Percentiles rank a stretch among this genome's conserved stretches.
Evolutionary conservation across 768 basidiomycete genomes (phyloP).

Genomic region (Trametes cinnabarina): DNA sequence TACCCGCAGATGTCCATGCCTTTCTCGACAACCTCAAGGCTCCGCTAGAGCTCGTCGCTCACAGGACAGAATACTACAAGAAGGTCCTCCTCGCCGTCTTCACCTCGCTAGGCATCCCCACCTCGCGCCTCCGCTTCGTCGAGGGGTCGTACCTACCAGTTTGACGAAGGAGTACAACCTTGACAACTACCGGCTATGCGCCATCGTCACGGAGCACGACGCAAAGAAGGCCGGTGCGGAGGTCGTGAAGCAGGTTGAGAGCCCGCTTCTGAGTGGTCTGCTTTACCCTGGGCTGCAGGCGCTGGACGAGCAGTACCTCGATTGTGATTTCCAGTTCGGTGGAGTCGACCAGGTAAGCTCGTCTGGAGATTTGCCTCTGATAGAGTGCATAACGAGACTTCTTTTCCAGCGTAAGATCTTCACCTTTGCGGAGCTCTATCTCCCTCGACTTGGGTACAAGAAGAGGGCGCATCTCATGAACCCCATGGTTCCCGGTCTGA

Average conservation of each 20-base stretch:
- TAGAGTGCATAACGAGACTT: not conserved
- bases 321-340: slow-evolving; percentile 95
- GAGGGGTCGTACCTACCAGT: slow-evolving; percentile 92
- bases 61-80: slow-evolving; percentile 90
- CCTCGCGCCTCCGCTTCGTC: slow-evolving; percentile 77
- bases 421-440: slow-evolving; percentile 94
- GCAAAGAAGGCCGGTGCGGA: slow-evolving; percentile 98
- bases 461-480: slow-evolving; percentile 99
- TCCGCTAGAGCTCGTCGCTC: slow-evolving; percentile 83
- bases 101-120: slow-evolving; percentile 86
- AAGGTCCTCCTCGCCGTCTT: slow-evolving; percentile 80
- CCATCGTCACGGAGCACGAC: slow-evolving; percentile 93
- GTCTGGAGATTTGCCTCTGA: not conserved
- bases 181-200: slow-evolving; percentile 89
- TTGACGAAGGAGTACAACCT: slow-evolving; percentile 88
- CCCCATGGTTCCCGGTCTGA: slow-evolving; percentile 91
- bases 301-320: slow-evolving; percentile 95
- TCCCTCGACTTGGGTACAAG: slow-evolving; percentile 87
- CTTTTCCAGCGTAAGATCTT: slow-evolving; percentile 89
- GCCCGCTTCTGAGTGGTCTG: slow-evolving; percentile 84
- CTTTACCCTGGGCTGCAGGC: slow-evolving; percentile 97
- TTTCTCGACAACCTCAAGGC: slow-evolving; percentile 98
- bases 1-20: slow-evolving; percentile 82
- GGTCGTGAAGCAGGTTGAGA: slow-evolving; percentile 96
- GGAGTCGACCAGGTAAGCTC: slow-evolving; percentile 88